phyloP scores from a whole-genome alignment of 2,329 filamentous ascomycete genomes.

The Lachnellula cervina region DNA sequence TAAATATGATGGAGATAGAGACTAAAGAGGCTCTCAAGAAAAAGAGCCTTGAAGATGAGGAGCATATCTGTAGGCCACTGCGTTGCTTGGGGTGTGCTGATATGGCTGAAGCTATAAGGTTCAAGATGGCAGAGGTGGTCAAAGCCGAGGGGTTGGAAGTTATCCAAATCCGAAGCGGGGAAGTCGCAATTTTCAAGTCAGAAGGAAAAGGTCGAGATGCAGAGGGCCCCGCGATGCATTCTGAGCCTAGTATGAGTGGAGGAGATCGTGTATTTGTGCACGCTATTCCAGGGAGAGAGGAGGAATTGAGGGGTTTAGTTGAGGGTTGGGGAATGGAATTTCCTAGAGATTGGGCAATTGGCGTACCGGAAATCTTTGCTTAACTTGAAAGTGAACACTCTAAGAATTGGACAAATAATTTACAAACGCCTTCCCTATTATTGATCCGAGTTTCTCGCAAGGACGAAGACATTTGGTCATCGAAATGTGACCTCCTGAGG shows the following conservation, averaged over 20 bases:
- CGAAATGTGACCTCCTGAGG: no score
- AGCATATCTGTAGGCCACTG: constrained; percentile 2
- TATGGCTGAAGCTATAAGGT: background rate
- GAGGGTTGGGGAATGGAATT: constrained; percentile 8
- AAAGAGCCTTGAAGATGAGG: background rate
- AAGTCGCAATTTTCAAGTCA: constrained; percentile 3
- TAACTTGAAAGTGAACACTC: no score
- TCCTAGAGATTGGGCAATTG: constrained; percentile 6
- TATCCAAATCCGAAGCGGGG: background rate
- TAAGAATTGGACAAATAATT: no score
- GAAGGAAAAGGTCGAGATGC: background rate
- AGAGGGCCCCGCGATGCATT: constrained; percentile 3
- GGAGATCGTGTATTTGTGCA: constrained; percentile 8
- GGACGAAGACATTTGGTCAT: no score
- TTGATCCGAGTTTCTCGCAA: no score
- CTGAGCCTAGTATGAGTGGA: constrained; percentile 1
- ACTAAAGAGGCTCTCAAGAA: background rate
- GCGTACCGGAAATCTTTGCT: background rate
- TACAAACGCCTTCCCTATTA: no score
- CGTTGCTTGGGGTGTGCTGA: constrained; percentile 8
- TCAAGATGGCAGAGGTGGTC: background rate
- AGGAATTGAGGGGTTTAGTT: constrained; percentile 1
- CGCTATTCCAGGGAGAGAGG: constrained; percentile 6
- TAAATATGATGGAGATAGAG: background rate
- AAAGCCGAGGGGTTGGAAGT: constrained; percentile 2